Conservation (phyloP, 768 basidiomycete species). For the Myochromella boudieri region DNA sequence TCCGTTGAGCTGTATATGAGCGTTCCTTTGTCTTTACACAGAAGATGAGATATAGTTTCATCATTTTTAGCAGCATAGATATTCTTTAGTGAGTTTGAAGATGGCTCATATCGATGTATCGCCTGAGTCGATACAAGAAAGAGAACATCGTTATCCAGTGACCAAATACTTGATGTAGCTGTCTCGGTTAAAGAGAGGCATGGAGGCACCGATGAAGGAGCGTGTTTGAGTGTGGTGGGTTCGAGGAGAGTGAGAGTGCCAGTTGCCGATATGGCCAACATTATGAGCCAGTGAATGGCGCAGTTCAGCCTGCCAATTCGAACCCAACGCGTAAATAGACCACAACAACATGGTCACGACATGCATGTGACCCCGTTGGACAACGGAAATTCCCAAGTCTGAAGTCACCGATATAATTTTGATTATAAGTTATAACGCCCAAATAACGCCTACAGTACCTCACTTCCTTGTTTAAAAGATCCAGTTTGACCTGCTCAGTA, state of each 20-base stretch:
- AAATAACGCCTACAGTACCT: no score
- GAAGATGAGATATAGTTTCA: slow-evolving; percentile 30
- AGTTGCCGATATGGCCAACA: slow-evolving; percentile 57
- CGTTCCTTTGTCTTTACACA: slow-evolving; percentile 33
- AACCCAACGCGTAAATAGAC: slow-evolving; percentile 18
- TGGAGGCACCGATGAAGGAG: slow-evolving; percentile 39
- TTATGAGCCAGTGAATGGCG: slow-evolving; percentile 23
- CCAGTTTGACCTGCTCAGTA: no score
- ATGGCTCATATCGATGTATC: slow-evolving; percentile 55
- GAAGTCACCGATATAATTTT: no score
- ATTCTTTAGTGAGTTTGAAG: slow-evolving; percentile 41
- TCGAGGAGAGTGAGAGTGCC: slow-evolving; percentile 50
- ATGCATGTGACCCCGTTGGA: slow-evolving; percentile 13
- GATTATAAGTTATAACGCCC: no score
- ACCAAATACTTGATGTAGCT: slow-evolving; percentile 51
- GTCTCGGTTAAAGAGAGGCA: slow-evolving; percentile 33
- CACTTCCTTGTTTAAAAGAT: no score
- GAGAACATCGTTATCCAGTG: slow-evolving; percentile 52
- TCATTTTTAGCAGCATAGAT: slow-evolving; percentile 35
- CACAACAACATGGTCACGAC: slow-evolving; percentile 11
- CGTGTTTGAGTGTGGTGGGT: slow-evolving; percentile 42
- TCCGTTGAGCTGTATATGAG: slow-evolving; percentile 49
- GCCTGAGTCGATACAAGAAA: slow-evolving; percentile 48
- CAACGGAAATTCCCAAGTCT: no score
- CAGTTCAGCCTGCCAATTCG: no score